Evolutionary conservation across 2,329 filamentous ascomycete species (phyloP).

Genomic region (Fusarium heterosporum): DNA sequence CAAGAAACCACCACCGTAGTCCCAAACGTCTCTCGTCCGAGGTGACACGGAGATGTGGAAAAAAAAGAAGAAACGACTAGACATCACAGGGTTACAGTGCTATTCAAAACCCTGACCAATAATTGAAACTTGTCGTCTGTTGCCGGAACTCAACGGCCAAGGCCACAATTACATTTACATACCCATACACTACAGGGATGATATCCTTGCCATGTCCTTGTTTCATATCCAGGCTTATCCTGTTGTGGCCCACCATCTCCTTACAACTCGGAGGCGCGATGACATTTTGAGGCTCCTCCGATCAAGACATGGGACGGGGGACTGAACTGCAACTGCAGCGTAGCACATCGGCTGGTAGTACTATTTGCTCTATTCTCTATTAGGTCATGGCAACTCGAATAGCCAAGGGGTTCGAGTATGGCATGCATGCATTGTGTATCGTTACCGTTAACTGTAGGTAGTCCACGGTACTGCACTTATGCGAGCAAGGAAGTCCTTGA

Average conservation of each 20-base stretch:
- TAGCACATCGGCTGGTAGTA: conserved; percentile 6
- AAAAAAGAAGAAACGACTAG: conserved; percentile 21
- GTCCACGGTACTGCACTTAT: conserved; percentile 19
- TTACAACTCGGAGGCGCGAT: conserved; percentile 16
- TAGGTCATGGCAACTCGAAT: conserved; percentile 15
- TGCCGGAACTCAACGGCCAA: conserved; percentile 3
- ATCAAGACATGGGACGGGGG: conserved; percentile 36
- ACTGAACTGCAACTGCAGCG: conserved; percentile 12
- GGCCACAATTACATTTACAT: not conserved
- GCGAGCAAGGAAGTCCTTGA: conserved; percentile 39
- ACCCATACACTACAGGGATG: not conserved
- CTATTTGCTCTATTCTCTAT: conserved; percentile 3
- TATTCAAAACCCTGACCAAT: conserved; percentile 28
- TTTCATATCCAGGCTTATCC: conserved; percentile 36
- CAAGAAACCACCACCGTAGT: conserved; percentile 12
- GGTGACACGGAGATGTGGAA: conserved; percentile 9
- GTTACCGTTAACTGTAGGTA: not conserved
- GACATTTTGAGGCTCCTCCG: conserved; percentile 39
- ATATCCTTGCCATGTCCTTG: conserved; percentile 24
- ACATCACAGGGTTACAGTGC: conserved; percentile 28
- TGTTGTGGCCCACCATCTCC: conserved; percentile 29
- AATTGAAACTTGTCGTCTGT: conserved; percentile 24
- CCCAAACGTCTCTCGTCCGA: conserved; percentile 3
- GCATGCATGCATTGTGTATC: not conserved
- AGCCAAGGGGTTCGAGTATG: not conserved